Conservation (phyloP, 768 basidiomycete species). For the Mycena chlorophos region DNA sequence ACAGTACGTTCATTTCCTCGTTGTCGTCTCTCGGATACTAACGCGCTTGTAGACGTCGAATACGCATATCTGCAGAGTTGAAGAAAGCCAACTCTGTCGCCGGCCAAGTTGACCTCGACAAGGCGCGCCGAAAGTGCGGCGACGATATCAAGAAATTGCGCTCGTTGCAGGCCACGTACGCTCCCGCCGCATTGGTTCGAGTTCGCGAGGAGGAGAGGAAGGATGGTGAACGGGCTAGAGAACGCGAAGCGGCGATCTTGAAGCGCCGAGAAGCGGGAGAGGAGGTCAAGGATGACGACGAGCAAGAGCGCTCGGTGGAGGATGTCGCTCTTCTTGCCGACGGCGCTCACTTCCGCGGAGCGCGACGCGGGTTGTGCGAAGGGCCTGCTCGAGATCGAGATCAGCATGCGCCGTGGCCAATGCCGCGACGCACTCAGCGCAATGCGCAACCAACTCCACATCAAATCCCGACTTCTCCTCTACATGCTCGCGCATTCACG, state of each 20-base stretch:
- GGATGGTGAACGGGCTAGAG: no score
- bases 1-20: background rate
- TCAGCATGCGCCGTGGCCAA: conserved; percentile 4
- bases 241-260: no score
- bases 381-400: background rate
- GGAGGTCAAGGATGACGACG: no score
- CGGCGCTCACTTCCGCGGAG: background rate
- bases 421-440: background rate
- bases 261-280: no score
- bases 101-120: background rate
- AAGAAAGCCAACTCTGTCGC: conserved; percentile 6
- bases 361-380: background rate
- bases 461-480: background rate
- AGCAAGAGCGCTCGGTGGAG: background rate
- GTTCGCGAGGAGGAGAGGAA: no score
- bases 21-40: no score
- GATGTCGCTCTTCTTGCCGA: background rate
- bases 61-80: conserved; percentile 1
- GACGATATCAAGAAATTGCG: background rate
- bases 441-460: conserved; percentile 8
- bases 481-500: conserved; percentile 2
- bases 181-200: conserved; percentile 1
- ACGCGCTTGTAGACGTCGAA: background rate
- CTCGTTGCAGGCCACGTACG: conserved; percentile 10
- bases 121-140: background rate